Conservation (phyloP, 768 basidiomycete genomes). For the Coprinopsis marcescibilis region DNA sequence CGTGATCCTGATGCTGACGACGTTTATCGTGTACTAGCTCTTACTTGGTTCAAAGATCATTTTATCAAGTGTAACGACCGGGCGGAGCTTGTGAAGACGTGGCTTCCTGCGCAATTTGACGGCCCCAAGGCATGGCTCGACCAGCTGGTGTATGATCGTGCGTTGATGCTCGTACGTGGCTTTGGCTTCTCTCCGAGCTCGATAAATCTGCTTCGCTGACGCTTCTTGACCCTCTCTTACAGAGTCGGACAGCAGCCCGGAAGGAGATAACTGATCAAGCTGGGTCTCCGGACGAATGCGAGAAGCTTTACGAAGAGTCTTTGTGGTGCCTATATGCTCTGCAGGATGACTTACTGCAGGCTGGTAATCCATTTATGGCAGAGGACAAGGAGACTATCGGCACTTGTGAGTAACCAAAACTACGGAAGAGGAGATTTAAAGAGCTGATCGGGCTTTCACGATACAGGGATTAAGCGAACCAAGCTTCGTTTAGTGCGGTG, state of each 20-base stretch:
- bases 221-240: slow-evolving; percentile 2
- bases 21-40: slow-evolving; percentile 8
- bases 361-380: slow-evolving; percentile 78
- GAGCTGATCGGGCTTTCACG: slow-evolving; percentile 7
- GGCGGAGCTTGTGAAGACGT: slow-evolving; percentile 81
- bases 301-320: slow-evolving; percentile 92
- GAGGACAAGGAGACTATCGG: slow-evolving; percentile 77
- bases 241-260: slow-evolving; percentile 91
- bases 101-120: slow-evolving; percentile 77
- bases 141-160: slow-evolving; percentile 89
- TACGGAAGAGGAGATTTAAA: too few species aligned
- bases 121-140: slow-evolving; percentile 84
- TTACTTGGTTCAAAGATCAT: slow-evolving; percentile 88
- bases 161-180: slow-evolving; percentile 71
- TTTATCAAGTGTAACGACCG: slow-evolving; percentile 95
- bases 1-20: slow-evolving; percentile 27
- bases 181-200: neutral
- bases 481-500: slow-evolving; percentile 80
- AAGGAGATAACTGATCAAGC: slow-evolving; percentile 85
- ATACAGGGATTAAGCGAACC: slow-evolving; percentile 76
- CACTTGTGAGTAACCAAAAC: slow-evolving; percentile 59
- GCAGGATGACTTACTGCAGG: slow-evolving; percentile 81
- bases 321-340: slow-evolving; percentile 91
- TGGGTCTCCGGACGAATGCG: slow-evolving; percentile 73
- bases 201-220: neutral